A percentile compares a stretch with the other conserved stretches of the same genome.
phyloP scores from a whole-genome alignment of 108 stramenopile species.

The Pseudonitzschia pungens region DNA sequence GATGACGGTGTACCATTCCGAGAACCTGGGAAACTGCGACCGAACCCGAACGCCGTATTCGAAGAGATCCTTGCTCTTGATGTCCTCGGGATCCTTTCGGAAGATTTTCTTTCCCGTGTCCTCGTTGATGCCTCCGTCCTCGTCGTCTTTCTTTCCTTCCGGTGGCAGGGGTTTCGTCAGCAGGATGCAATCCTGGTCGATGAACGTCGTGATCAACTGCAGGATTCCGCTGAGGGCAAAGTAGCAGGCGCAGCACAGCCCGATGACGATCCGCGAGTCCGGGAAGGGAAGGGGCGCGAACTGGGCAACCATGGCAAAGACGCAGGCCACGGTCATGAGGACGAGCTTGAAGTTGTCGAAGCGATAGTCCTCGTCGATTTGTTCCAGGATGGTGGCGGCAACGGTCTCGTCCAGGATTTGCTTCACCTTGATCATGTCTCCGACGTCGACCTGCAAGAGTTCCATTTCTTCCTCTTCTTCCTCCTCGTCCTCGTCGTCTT shows the following conservation, averaged over 20 bases:
- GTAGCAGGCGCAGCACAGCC: slow-evolving; percentile 88
- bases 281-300: slow-evolving; percentile 94
- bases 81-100: slow-evolving; percentile 30
- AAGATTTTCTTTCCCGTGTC: slow-evolving; percentile 29
- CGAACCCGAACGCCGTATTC: slow-evolving; percentile 78
- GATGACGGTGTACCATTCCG: slow-evolving; percentile 85
- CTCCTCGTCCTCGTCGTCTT: slow-evolving; percentile 28
- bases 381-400: slow-evolving; percentile 59
- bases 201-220: slow-evolving; percentile 91
- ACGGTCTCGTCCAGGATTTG: slow-evolving; percentile 96
- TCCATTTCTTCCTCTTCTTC: slow-evolving; percentile 62
- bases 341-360: slow-evolving; percentile 91
- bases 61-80: slow-evolving; percentile 54
- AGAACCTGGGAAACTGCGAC: slow-evolving; percentile 82
- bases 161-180: slow-evolving; percentile 63
- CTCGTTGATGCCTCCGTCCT: slow-evolving; percentile 10
- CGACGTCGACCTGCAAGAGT: slow-evolving; percentile 89
- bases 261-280: slow-evolving; percentile 82
- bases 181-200: slow-evolving; percentile 91
- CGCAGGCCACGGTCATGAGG: slow-evolving; percentile 88
- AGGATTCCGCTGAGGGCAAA: slow-evolving; percentile 89
- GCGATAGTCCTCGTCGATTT: slow-evolving; percentile 79
- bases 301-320: slow-evolving; percentile 91
- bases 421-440: slow-evolving; percentile 95
- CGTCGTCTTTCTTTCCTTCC: slow-evolving; percentile 20